Percentiles rank a stretch among this genome's conserved stretches.
phyloP scores from a whole-genome alignment of 1,284 basidiomycete genomes.

The Rhodotorula sp. region DNA sequence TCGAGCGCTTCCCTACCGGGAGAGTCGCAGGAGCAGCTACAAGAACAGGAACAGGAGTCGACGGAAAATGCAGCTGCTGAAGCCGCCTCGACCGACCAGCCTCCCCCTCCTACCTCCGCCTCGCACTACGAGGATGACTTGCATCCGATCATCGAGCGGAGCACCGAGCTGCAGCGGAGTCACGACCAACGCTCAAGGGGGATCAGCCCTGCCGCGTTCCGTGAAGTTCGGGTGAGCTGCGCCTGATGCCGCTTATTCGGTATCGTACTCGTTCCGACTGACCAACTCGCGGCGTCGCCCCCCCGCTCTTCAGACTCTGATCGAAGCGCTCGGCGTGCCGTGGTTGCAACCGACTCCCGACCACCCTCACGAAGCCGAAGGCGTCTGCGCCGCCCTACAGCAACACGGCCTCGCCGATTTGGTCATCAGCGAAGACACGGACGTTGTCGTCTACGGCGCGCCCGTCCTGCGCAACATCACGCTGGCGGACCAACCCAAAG shows the following conservation, averaged over 20 bases:
- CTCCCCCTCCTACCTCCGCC: neutral
- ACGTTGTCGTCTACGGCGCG: constrained; percentile 36
- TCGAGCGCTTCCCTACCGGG: neutral
- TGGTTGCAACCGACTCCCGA: constrained; percentile 19
- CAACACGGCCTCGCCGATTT: constrained; percentile 14
- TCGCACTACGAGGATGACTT: neutral
- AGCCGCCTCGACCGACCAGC: no score
- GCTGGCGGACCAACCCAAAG: neutral
- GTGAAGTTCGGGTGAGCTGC: constrained; percentile 16
- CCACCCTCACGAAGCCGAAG: constrained; percentile 36
- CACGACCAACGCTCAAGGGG: neutral
- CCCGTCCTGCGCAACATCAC: constrained; percentile 22
- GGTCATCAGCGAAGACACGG: constrained; percentile 39
- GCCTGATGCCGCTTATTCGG: neutral
- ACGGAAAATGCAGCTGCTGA: no score
- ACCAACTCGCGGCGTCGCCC: neutral
- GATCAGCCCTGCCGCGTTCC: constrained; percentile 6
- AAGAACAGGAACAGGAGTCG: neutral
- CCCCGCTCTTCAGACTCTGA: constrained; percentile 12
- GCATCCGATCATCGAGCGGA: neutral
- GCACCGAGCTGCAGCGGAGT: neutral
- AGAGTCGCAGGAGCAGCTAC: no score
- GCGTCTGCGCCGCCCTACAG: constrained; percentile 30
- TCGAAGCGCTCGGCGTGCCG: constrained; percentile 31
- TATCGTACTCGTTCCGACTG: neutral